These are phyloP conservation scores for Strobilomyces dryophilus DNA, from an alignment of 768 basidiomycete genomes.

Conservation along the genomic window DNA sequence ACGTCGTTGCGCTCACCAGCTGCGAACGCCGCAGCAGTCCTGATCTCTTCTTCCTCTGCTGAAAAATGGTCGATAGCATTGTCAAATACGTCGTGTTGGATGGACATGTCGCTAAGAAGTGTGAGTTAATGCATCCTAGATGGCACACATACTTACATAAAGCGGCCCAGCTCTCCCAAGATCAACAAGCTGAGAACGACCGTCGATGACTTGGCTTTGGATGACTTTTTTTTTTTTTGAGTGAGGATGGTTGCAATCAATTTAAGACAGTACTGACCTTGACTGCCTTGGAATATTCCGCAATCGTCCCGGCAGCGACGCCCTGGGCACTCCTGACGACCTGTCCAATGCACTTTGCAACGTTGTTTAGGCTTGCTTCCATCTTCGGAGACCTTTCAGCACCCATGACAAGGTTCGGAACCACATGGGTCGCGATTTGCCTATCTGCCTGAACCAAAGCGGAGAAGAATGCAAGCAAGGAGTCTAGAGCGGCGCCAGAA, in stretches of 20 bases:
- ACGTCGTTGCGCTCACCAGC: slow-evolving; percentile 50
- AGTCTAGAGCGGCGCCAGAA: slow-evolving; percentile 73
- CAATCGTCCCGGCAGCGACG: slow-evolving; percentile 79
- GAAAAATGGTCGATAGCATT: slow-evolving; percentile 70
- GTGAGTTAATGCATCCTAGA: slow-evolving; percentile 1
- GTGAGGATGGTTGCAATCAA: neutral
- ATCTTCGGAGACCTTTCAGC: slow-evolving; percentile 61
- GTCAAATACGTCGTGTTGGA: slow-evolving; percentile 74
- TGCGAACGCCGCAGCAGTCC: slow-evolving; percentile 91
- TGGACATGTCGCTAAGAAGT: slow-evolving; percentile 73
- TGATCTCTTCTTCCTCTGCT: slow-evolving; percentile 78
- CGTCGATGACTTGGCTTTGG: slow-evolving; percentile 62
- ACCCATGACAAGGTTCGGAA: slow-evolving; percentile 66
- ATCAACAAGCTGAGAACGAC: slow-evolving; percentile 83
- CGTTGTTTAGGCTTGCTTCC: slow-evolving; percentile 59
- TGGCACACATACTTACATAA: slow-evolving; percentile 49
- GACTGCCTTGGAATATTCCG: slow-evolving; percentile 77
- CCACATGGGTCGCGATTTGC: slow-evolving; percentile 77
- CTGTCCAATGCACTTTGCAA: slow-evolving; percentile 81
- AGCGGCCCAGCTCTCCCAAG: slow-evolving; percentile 90
- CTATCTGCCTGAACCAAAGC: slow-evolving; percentile 80
- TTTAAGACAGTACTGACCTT: slow-evolving; percentile 45
- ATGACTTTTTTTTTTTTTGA: slow-evolving; percentile 35
- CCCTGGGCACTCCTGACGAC: slow-evolving; percentile 68
- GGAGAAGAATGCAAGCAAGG: slow-evolving; percentile 76